These are phyloP conservation scores for Nevesoporus exiguus DNA, from an alignment of 768 basidiomycete genomes.

Conservation along the genomic window DNA sequence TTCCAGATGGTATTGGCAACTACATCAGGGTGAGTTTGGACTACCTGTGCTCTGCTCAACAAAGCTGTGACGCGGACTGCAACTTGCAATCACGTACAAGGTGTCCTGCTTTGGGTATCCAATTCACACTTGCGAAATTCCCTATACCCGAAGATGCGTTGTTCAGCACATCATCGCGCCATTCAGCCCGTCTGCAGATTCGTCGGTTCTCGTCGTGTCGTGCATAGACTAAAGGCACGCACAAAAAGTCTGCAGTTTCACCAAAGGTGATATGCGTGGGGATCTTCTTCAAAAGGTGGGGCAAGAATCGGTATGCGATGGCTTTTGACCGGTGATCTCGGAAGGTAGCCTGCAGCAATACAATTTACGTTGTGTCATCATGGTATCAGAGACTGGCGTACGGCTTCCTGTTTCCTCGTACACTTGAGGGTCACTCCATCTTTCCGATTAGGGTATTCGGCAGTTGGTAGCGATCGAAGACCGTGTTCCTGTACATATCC, in stretches of 20 bases:
- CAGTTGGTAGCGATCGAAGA: neutral
- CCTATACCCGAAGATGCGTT: neutral
- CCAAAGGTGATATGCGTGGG: neutral
- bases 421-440: neutral
- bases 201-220: neutral
- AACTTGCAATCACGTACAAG: too few relatives aligned
- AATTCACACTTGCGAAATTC: neutral
- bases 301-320: neutral
- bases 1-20: too few relatives aligned
- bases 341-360: neutral
- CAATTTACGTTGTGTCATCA: too few relatives aligned
- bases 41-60: too few relatives aligned
- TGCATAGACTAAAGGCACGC: neutral
- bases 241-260: neutral
- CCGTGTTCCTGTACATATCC: neutral
- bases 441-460: neutral
- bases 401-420: neutral
- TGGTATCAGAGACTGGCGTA: neutral
- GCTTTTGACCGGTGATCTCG: neutral
- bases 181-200: neutral
- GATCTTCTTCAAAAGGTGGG: neutral
- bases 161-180: neutral
- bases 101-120: too few relatives aligned
- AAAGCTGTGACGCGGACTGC: too few relatives aligned
- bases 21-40: too few relatives aligned